Conservation (phyloP, 305 asterid species). For the Withania somnifera region DNA sequence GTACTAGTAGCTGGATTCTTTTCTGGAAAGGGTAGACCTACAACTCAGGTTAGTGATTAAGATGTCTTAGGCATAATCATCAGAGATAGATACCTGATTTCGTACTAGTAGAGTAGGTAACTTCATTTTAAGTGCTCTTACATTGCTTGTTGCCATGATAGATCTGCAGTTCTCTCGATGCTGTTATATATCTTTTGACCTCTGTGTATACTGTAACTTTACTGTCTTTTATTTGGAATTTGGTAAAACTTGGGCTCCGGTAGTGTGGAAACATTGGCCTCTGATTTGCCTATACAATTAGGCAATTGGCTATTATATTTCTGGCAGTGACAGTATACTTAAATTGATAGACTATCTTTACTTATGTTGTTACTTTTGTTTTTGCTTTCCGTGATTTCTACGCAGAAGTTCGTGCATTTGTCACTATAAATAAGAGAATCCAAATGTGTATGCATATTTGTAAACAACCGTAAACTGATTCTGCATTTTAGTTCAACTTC, state of each 20-base stretch:
- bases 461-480: neutral
- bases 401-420: neutral
- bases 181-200: neutral
- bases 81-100: neutral
- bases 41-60: conserved; percentile 56
- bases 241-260: neutral
- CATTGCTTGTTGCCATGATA: neutral
- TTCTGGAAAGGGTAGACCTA: conserved; percentile 76
- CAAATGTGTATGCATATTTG: neutral
- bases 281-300: neutral
- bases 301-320: neutral
- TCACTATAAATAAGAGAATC: neutral
- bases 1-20: conserved; percentile 84
- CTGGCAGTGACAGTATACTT: neutral
- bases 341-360: neutral
- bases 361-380: neutral
- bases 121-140: neutral
- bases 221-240: neutral
- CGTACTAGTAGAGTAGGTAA: neutral
- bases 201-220: neutral
- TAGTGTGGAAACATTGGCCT: neutral
- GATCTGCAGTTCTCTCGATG: neutral
- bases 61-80: neutral
- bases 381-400: neutral
- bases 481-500: neutral